Evolutionary conservation across 2,329 filamentous ascomycete species (phyloP).

Genomic region (Epichloe brachyelytri): DNA sequence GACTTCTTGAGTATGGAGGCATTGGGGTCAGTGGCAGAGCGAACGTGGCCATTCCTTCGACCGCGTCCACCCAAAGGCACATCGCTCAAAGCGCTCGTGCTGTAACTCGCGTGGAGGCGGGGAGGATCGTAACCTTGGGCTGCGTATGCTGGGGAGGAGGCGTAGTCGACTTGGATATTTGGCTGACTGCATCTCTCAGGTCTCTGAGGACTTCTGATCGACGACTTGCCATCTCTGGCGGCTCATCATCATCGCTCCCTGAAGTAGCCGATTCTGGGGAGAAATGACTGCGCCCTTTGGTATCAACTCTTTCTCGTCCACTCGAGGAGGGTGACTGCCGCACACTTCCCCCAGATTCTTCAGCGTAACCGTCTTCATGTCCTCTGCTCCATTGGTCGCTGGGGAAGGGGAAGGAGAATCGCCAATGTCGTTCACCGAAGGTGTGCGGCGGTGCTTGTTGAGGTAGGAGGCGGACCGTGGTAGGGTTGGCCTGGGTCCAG

Average conservation of each 20-base stretch:
- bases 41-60: slow-evolving; percentile 31
- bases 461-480: slow-evolving; percentile 55
- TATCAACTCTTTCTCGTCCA: slow-evolving; percentile 52
- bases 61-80: slow-evolving; percentile 26
- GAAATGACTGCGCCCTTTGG: slow-evolving; percentile 79
- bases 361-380: slow-evolving; percentile 22
- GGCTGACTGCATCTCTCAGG: slow-evolving; percentile 70
- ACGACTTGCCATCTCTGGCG: slow-evolving; percentile 31
- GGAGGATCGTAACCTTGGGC: slow-evolving; percentile 10
- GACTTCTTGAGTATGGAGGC: slow-evolving; percentile 32
- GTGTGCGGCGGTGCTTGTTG: slow-evolving; percentile 47
- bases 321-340: slow-evolving; percentile 77
- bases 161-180: slow-evolving; percentile 42
- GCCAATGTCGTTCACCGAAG: slow-evolving; percentile 26
- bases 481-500: slow-evolving; percentile 36
- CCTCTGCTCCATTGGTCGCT: slow-evolving; percentile 11
- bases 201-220: slow-evolving; percentile 45
- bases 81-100: slow-evolving; percentile 31
- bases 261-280: slow-evolving; percentile 75
- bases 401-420: slow-evolving; percentile 21
- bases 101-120: slow-evolving; percentile 33
- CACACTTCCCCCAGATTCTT: slow-evolving; percentile 42
- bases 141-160: slow-evolving; percentile 39
- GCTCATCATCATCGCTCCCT: slow-evolving; percentile 74
- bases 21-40: slow-evolving; percentile 43